These are phyloP conservation scores for Lathyrus oleraceus DNA, from an alignment of 306 rosid genomes.

Conservation along the genomic window DNA sequence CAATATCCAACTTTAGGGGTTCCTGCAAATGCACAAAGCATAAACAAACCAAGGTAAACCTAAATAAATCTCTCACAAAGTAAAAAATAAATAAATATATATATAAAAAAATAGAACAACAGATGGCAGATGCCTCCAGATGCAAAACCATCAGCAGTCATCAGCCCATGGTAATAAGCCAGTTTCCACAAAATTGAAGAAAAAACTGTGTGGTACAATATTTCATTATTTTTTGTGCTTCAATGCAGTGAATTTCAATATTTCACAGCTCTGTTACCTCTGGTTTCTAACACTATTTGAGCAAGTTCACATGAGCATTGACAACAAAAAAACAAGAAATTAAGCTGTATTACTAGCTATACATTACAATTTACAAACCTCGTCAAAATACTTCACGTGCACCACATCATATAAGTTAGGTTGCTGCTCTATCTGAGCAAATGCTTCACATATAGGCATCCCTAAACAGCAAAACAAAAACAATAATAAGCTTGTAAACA, in stretches of 20 bases:
- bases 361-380: conserved; percentile 56
- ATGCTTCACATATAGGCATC: conserved; percentile 97
- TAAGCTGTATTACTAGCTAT: not conserved
- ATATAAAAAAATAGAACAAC: not conserved
- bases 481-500: conserved; percentile 5
- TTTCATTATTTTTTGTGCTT: not conserved
- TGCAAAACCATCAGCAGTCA: not conserved
- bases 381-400: conserved; percentile 91
- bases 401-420: conserved; percentile 94
- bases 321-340: not conserved
- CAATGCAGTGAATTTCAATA: not conserved
- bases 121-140: conserved; percentile 5
- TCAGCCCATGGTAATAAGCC: conserved; percentile 10
- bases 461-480: conserved; percentile 49
- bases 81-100: not conserved
- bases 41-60: conserved; percentile 12
- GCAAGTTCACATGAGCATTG: not conserved
- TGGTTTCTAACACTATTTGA: not conserved
- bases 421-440: conserved; percentile 89
- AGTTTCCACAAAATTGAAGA: not conserved
- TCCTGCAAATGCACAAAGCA: conserved; percentile 58
- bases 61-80: not conserved
- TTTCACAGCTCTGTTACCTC: not conserved
- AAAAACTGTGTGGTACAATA: not conserved
- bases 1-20: conserved; percentile 81